These are phyloP conservation scores for Fusarium annulatum DNA, from an alignment of 2,329 filamentous ascomycete genomes.

Conservation along the genomic window DNA sequence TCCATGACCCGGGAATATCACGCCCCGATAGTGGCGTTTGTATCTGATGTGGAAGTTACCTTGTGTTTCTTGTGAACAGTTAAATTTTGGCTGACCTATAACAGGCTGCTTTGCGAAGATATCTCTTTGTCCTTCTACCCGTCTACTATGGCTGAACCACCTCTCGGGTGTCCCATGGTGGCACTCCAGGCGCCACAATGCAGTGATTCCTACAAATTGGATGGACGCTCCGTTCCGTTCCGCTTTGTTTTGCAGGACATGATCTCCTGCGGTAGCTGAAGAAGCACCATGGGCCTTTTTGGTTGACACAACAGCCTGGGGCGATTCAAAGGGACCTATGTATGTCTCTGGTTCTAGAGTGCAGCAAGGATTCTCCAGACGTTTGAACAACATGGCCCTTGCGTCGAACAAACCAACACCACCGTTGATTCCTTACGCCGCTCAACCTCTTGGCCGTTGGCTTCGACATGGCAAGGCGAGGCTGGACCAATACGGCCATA, in stretches of 20 bases:
- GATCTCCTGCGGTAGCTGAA: background rate
- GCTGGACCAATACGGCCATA: background rate
- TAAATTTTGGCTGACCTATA: constrained; percentile 1
- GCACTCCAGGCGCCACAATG: constrained; percentile 2
- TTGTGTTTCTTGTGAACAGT: background rate
- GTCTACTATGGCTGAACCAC: background rate
- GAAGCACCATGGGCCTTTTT: background rate
- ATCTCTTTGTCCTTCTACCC: background rate
- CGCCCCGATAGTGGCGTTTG: background rate
- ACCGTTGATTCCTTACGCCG: background rate
- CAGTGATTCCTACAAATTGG: background rate
- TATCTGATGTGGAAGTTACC: background rate
- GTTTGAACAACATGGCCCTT: background rate
- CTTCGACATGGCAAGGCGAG: background rate
- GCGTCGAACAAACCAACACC: background rate
- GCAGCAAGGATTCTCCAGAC: background rate
- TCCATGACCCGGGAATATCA: constrained; percentile 14
- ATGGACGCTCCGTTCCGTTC: constrained; percentile 8
- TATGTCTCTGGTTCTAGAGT: background rate
- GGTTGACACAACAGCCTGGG: background rate
- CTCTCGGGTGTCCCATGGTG: constrained; percentile 3
- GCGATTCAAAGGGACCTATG: background rate
- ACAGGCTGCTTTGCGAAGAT: constrained; percentile 14
- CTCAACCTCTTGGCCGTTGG: constrained; percentile 8
- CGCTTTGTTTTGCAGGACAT: background rate